These are phyloP conservation scores for Ambrosiella xylebori DNA, from an alignment of 2,329 filamentous ascomycete genomes.

Conservation along the genomic window DNA sequence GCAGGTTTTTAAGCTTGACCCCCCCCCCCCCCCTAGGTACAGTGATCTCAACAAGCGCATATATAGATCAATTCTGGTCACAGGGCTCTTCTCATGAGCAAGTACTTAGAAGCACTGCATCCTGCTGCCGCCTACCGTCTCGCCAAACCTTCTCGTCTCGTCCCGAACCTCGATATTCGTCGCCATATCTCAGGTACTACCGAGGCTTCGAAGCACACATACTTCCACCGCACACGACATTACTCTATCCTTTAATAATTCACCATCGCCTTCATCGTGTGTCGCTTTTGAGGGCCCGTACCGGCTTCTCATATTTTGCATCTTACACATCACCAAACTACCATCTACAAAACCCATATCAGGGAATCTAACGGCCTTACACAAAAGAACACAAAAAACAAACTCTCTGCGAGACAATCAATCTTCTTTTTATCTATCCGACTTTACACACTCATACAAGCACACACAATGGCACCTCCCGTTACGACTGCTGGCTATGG, in stretches of 20 bases:
- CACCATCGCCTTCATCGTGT: neutral
- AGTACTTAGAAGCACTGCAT: constrained; percentile 13
- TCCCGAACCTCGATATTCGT: constrained; percentile 10
- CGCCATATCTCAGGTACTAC: constrained; percentile 5
- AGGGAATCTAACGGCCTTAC: too few species aligned
- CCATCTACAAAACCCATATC: neutral
- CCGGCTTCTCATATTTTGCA: neutral
- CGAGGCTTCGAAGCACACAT: neutral
- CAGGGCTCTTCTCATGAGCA: neutral
- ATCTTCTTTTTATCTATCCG: neutral
- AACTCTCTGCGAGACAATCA: neutral
- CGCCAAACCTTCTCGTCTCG: constrained; percentile 13
- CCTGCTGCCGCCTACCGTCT: constrained; percentile 12
- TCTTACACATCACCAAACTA: neutral
- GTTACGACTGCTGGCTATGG: constrained; percentile 4
- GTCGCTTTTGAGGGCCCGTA: neutral
- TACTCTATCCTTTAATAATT: neutral
- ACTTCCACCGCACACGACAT: neutral
- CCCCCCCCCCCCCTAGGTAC: constrained; percentile 3
- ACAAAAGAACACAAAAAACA: too few species aligned
- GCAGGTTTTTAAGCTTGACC: constrained; percentile 12
- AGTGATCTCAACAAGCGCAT: neutral
- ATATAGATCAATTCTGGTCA: neutral
- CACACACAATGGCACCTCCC: constrained; percentile 7
- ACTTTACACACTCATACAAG: neutral